Evolutionary conservation across 2,329 filamentous ascomycete genomes (phyloP), one percentile per base, ranked within the genome.

Genomic region (Ophiostoma quercus): DNA sequence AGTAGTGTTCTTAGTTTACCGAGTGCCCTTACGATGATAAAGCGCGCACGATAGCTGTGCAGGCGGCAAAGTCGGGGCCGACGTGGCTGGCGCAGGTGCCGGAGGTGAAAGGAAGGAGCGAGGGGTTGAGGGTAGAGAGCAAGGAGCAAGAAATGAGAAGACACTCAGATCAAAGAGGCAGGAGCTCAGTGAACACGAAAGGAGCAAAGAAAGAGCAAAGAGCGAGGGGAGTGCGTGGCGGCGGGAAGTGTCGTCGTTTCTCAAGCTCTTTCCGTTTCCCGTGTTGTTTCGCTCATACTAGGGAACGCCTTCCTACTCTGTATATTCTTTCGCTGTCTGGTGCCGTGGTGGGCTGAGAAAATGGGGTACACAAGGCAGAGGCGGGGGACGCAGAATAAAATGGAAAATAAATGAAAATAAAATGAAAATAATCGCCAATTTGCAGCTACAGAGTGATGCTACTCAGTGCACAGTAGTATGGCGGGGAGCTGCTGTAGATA

Each of bases 321-420:
- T n/a, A 7, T 47, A 16, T 47, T 39, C 29, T 62, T 66, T 39
- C 29, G 51, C n/a, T 29, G 39, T 25, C 32, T 16, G 32, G 16
- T 67, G 34, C 25, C 2, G 25, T 63, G 62, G 62, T 39, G 62
- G 62, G 62, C 32, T 39, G 62, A 65, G 60, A 65, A 39, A 65
- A 34, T 34, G 60, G 60, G 29, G 60, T 37, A 63, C 57, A 63
- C 57, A 63, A 63, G 57, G 60, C 16, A 39, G 60, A 65, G 60
- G 60, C 60, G 60, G 60, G 60, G 60, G 51, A 57, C 51, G 51
- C 22, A 57, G 25, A 57, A 57, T 25, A 57, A 57, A 57, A 57
- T 57, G 25, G 2, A 25, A 57, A 57, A 57, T 22, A 51, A n/a
- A 22, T 41, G 3, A 9, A 41, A 14, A 0, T 41, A 41, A 41